A percentile compares a stretch with the other conserved stretches of the same genome.
phyloP scores from a whole-genome alignment of 495 filamentous ascomycete genomes.

The Hypomontagnella monticulosa region DNA sequence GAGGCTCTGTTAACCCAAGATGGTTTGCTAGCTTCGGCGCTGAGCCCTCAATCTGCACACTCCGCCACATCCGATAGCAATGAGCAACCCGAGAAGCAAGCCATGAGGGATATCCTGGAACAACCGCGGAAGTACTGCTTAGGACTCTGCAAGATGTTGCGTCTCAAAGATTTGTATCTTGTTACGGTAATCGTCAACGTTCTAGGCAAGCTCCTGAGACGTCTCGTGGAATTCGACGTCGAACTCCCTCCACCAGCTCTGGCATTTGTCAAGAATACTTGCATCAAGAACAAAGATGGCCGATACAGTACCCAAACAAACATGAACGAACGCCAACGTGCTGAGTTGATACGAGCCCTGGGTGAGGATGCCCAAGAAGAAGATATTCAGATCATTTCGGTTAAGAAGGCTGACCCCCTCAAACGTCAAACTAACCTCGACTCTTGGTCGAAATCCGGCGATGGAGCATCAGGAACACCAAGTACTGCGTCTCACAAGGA shows the following conservation, averaged over 20 bases:
- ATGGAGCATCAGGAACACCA: constrained; percentile 47
- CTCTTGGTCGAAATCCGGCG: constrained; percentile 58
- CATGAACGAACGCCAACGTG: constrained; percentile 77
- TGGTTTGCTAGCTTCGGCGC: constrained; percentile 75
- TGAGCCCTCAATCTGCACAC: constrained; percentile 56
- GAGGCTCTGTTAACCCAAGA: constrained; percentile 85
- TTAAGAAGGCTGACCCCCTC: constrained; percentile 55
- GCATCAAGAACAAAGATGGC: constrained; percentile 43
- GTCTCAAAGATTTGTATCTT: constrained; percentile 85
- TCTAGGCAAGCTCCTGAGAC: constrained; percentile 70
- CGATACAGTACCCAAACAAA: constrained; percentile 72
- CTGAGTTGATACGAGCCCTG: constrained; percentile 79
- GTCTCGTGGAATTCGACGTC: constrained; percentile 75
- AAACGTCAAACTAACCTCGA: constrained; percentile 76
- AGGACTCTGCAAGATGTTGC: constrained; percentile 81
- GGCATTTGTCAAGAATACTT: constrained; percentile 68
- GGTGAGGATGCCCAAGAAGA: constrained; percentile 74
- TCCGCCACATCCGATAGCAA: constrained; percentile 54
- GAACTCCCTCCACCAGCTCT: constrained; percentile 69
- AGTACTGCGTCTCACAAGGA: constrained; percentile 19
- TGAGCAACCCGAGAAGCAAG: constrained; percentile 52
- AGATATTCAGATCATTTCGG: constrained; percentile 54
- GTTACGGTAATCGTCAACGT: constrained; percentile 73
- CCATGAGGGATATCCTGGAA: constrained; percentile 65
- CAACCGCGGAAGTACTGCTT: constrained; percentile 71